Evolutionary conservation across 2,329 filamentous ascomycete genomes (phyloP).

Genomic region (Aspergillus quadrilineatus): DNA sequence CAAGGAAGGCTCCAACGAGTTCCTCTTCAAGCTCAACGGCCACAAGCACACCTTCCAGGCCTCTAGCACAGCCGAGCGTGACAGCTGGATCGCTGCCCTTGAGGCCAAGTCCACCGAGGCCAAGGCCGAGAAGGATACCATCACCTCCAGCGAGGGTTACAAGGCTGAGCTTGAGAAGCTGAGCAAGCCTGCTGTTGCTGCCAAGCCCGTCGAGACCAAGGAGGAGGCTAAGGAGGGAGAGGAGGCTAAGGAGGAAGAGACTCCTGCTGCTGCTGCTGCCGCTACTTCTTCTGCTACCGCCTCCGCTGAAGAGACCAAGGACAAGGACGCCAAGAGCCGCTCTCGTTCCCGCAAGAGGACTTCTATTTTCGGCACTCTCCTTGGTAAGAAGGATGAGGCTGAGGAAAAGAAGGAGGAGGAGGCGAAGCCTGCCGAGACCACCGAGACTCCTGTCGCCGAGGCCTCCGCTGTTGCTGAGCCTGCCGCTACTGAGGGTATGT

Average conservation of each 20-base stretch:
- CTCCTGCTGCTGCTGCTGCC: not conserved
- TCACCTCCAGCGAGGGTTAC: constrained; percentile 80
- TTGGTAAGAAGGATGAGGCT: constrained; percentile 61
- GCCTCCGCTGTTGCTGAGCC: constrained; percentile 19
- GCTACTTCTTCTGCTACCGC: constrained; percentile 23
- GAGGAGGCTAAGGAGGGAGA: constrained; percentile 30
- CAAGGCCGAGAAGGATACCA: constrained; percentile 71
- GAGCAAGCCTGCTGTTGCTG: constrained; percentile 32
- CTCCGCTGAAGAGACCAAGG: constrained; percentile 48
- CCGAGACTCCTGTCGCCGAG: constrained; percentile 14
- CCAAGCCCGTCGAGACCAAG: constrained; percentile 27
- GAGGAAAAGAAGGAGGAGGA: constrained; percentile 37
- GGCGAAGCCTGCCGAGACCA: constrained; percentile 23
- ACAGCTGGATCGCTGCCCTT: constrained; percentile 85
- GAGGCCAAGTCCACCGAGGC: constrained; percentile 82
- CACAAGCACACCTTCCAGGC: constrained; percentile 97
- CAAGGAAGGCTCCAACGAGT: constrained; percentile 75
- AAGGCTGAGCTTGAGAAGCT: constrained; percentile 78
- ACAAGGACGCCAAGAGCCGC: constrained; percentile 60
- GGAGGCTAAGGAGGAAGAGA: constrained; percentile 26
- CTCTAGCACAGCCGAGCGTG: constrained; percentile 69
- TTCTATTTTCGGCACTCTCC: constrained; percentile 46
- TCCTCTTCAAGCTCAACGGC: constrained; percentile 78
- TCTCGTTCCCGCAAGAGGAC: constrained; percentile 58
- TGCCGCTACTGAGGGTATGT: constrained; percentile 22